Percentiles rank a stretch among this genome's conserved stretches.
phyloP scores from a whole-genome alignment of 306 rosid genomes.

The Prunus persica region DNA sequence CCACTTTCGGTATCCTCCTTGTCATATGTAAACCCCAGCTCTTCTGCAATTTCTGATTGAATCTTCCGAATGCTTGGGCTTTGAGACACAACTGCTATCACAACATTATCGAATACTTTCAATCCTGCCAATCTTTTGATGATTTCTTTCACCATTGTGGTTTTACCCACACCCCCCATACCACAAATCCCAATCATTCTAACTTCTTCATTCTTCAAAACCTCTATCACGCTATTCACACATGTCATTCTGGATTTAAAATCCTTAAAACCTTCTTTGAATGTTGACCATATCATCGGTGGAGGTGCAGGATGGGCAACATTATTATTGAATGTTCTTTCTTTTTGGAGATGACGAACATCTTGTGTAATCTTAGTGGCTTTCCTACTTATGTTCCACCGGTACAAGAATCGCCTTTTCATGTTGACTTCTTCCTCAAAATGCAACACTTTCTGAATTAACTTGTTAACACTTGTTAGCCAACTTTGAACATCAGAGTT shows the following conservation, averaged over 20 bases:
- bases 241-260: not conserved
- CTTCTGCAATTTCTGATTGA: not conserved
- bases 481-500: not conserved
- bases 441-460: not conserved
- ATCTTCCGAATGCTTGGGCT: not conserved
- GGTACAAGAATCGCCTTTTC: not conserved
- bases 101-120: not conserved
- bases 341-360: not conserved
- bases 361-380: not conserved
- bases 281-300: not conserved
- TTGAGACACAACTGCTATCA: not conserved
- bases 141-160: slow-evolving; percentile 13
- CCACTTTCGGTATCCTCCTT: not conserved
- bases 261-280: not conserved
- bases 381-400: not conserved
- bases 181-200: not conserved
- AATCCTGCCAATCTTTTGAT: not conserved
- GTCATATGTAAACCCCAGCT: not conserved
- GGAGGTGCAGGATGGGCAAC: not conserved
- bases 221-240: not conserved
- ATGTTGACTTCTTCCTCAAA: not conserved
- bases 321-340: not conserved
- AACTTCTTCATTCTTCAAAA: not conserved
- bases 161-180: slow-evolving; percentile 10
- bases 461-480: not conserved